Evolutionary conservation across 345 rosid genomes (phyloP).

Genomic region (Passiflora organensis): DNA sequence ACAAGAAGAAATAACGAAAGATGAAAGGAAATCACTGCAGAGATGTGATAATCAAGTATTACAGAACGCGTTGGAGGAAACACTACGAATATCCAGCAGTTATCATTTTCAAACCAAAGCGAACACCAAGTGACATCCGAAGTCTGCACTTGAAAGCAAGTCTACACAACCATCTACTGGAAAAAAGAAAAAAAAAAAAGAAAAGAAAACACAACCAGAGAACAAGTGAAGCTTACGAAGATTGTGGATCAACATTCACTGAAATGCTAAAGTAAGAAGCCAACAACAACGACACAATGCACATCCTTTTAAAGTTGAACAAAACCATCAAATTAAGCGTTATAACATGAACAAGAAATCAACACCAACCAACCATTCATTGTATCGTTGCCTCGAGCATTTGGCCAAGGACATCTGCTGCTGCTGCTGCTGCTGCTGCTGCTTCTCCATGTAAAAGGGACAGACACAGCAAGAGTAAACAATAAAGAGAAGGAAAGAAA

Average conservation of each 20-base stretch:
- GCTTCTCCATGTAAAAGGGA: conserved; percentile 56
- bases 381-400: conserved; percentile 76
- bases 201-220: not conserved
- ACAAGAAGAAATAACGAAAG: too few species aligned
- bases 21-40: too few species aligned
- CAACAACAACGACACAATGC: not conserved
- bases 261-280: not conserved
- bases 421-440: conserved; percentile 48
- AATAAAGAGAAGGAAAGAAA: conserved; percentile 20
- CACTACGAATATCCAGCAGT: too few species aligned
- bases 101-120: not conserved
- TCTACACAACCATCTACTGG: too few species aligned
- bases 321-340: not conserved
- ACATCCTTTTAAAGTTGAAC: not conserved
- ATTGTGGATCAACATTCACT: not conserved
- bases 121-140: not conserved
- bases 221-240: not conserved
- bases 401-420: conserved; percentile 63
- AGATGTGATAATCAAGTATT: too few species aligned
- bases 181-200: too few species aligned
- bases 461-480: not conserved
- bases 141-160: not conserved
- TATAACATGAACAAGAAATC: conserved; percentile 3
- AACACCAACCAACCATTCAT: conserved; percentile 92
- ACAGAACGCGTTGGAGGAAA: not conserved